Evolutionary conservation across 176 grass and related monocot species (phyloP).

Genomic region (Rhipidocladum racemiflorum): DNA sequence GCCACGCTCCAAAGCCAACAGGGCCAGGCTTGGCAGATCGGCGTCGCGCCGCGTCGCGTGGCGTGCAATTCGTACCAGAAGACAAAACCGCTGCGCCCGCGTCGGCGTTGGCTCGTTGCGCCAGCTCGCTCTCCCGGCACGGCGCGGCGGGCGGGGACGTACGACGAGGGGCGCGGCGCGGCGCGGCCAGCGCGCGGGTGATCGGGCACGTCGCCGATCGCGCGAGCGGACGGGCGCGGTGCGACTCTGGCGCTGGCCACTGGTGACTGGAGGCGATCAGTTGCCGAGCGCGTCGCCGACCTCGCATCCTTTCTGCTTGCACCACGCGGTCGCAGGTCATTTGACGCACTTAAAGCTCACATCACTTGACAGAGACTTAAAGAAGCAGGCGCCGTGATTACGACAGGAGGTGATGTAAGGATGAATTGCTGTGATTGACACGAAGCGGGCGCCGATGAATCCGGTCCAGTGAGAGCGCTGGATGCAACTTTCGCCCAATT

Average conservation of each 20-base stretch:
- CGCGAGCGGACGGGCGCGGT: no score
- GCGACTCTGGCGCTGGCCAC: no score
- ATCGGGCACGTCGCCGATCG: background rate
- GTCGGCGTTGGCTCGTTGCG: background rate
- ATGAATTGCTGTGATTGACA: background rate
- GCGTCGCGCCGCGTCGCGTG: background rate
- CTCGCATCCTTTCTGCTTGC: background rate
- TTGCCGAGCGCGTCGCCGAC: background rate
- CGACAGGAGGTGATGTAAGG: background rate
- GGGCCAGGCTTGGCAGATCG: background rate
- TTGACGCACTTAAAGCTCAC: background rate
- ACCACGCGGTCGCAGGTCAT: background rate
- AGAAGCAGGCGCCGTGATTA: background rate
- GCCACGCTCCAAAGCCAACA: background rate
- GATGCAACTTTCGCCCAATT: no score
- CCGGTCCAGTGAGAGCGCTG: background rate
- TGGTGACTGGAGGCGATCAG: background rate
- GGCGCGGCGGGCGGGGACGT: background rate
- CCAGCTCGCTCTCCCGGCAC: background rate
- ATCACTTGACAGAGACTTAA: background rate
- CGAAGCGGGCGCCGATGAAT: background rate
- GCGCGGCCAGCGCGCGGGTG: background rate
- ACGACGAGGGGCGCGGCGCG: background rate
- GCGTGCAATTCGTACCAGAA: background rate
- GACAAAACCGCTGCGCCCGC: background rate